Conservation (phyloP, 768 basidiomycete species). For the Austroboletus eburneus region DNA sequence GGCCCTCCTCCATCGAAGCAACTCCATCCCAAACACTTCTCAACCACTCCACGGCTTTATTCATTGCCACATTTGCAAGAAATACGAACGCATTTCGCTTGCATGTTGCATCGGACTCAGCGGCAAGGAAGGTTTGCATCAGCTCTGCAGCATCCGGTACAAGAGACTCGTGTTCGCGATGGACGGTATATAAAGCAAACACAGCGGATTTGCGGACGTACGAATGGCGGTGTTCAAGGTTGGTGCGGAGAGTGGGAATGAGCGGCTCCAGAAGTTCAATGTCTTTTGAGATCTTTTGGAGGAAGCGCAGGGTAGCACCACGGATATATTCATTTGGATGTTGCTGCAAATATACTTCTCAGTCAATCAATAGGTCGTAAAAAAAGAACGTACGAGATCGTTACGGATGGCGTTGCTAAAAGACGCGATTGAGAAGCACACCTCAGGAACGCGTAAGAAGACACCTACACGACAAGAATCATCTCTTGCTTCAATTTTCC, state of each 20-base stretch:
- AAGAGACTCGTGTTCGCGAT: conserved; percentile 89
- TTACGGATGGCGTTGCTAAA: conserved; percentile 93
- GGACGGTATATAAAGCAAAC: conserved; percentile 92
- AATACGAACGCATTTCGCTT: conserved; percentile 98
- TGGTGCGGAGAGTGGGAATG: conserved; percentile 87
- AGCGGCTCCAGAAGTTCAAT: conserved; percentile 93
- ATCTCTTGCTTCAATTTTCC: conserved; percentile 99
- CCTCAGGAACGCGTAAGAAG: conserved; percentile 2
- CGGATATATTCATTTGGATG: conserved; percentile 99
- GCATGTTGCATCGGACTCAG: conserved; percentile 94
- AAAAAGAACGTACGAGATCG: conserved; percentile 67
- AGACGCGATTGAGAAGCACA: conserved; percentile 7
- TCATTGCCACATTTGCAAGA: conserved; percentile 80
- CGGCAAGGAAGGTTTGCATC: conserved; percentile 92
- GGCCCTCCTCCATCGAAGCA: conserved; percentile 75
- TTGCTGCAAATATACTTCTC: conserved; percentile 54
- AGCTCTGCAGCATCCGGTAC: conserved; percentile 96
- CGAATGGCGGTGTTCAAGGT: conserved; percentile 95
- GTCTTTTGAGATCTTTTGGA: conserved; percentile 93
- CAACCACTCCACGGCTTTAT: conserved; percentile 90
- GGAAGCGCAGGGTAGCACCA: conserved; percentile 92
- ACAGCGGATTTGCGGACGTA: conserved; percentile 99
- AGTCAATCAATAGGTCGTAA: not conserved
- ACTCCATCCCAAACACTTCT: conserved; percentile 82
- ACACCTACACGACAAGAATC: conserved; percentile 93